Evolutionary conservation across 306 rosid genomes (phyloP).

Genomic region (Vigna hirtella): DNA sequence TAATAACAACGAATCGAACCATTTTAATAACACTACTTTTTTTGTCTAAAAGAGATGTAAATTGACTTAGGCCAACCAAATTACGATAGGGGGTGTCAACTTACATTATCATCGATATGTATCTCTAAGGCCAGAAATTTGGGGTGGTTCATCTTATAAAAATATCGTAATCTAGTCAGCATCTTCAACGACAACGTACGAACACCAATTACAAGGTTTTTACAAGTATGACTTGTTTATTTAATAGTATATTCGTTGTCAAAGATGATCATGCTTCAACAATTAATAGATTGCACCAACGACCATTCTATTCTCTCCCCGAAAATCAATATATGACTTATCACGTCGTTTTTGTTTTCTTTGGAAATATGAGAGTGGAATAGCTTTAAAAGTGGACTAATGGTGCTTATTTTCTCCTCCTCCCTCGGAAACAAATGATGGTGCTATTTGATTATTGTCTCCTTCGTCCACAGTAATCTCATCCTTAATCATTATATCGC

Average conservation of each 20-base stretch:
- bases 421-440: constrained; percentile 27
- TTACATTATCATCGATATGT: neutral
- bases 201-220: constrained; percentile 37
- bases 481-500: constrained; percentile 6
- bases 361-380: neutral
- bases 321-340: constrained; percentile 10
- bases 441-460: constrained; percentile 12
- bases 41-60: constrained; percentile 14
- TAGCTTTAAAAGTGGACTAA: neutral
- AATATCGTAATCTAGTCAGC: constrained; percentile 36
- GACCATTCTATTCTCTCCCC: constrained; percentile 21
- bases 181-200: constrained; percentile 11
- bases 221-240: constrained; percentile 10
- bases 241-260: constrained; percentile 31
- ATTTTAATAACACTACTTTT: constrained; percentile 11
- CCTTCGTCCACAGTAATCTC: constrained; percentile 1
- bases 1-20: neutral
- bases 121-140: neutral
- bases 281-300: constrained; percentile 38
- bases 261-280: constrained; percentile 30
- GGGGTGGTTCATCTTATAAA: neutral
- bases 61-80: constrained; percentile 43
- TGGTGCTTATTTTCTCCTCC: neutral
- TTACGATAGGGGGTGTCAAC: constrained; percentile 37
- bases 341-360: constrained; percentile 10